phyloP scores from a whole-genome alignment of 805 yeast genomes.

The Yarrowia sp. region DNA sequence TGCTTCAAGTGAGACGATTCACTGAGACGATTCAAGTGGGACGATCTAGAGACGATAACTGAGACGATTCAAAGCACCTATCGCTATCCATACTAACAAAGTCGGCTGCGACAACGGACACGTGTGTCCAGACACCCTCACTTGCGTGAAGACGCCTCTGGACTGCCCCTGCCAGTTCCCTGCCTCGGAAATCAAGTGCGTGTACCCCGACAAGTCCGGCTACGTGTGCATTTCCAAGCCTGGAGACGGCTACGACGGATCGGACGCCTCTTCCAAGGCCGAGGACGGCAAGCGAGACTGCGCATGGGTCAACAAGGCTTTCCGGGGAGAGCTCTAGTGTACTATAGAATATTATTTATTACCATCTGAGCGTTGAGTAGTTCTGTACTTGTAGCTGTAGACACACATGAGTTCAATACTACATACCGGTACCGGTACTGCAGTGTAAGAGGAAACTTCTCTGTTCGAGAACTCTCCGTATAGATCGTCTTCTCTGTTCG shows the following conservation, averaged over 20 bases:
- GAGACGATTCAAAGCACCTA: too few species aligned
- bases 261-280: constrained; percentile 41
- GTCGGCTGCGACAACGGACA: constrained; percentile 53
- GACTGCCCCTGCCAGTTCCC: constrained; percentile 94
- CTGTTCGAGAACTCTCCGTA: too few species aligned
- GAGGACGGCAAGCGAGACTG: constrained; percentile 9
- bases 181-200: constrained; percentile 76
- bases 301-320: constrained; percentile 23
- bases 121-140: constrained; percentile 78
- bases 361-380: too few species aligned
- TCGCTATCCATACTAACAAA: constrained; percentile 2
- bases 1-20: too few species aligned
- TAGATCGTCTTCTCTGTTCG: too few species aligned
- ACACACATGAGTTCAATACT: too few species aligned
- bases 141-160: constrained; percentile 64
- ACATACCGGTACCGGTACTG: too few species aligned
- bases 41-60: too few species aligned
- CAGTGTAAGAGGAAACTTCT: too few species aligned
- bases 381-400: too few species aligned
- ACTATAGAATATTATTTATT: not conserved
- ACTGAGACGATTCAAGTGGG: too few species aligned
- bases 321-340: constrained; percentile 13
- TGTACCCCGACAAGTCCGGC: constrained; percentile 61
- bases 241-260: constrained; percentile 48
- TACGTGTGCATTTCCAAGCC: constrained; percentile 85